Evolutionary conservation across 495 filamentous ascomycete species (phyloP).

Genomic region (Sphaerosporella brunnea): DNA sequence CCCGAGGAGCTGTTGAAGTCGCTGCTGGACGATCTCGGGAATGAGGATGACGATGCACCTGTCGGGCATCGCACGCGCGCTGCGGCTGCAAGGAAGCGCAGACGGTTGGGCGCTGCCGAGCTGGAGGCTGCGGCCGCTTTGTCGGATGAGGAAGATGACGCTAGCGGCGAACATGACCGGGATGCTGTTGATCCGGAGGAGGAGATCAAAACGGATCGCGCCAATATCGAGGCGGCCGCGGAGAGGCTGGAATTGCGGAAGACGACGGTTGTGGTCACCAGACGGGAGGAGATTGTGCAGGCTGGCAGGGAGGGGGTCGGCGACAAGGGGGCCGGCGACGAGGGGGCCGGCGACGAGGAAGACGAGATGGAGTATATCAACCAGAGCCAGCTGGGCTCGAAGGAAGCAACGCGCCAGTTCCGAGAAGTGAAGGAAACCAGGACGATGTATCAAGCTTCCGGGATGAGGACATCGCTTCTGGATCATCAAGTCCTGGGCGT

Average conservation of each 20-base stretch:
- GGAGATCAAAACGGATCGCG: constrained; percentile 11
- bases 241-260: constrained; percentile 6
- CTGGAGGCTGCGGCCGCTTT: no score
- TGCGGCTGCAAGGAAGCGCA: no score
- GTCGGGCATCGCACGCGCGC: no score
- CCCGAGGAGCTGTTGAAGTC: no score
- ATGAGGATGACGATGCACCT: no score
- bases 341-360: not conserved
- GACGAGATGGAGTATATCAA: constrained; percentile 13
- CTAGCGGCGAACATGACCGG: no score
- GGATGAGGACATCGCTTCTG: constrained; percentile 19
- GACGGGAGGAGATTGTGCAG: constrained; percentile 8
- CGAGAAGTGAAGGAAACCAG: constrained; percentile 27
- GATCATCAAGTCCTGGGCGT: constrained; percentile 24
- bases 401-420: constrained; percentile 1
- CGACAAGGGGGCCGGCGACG: not conserved
- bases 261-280: constrained; percentile 4
- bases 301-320: not conserved
- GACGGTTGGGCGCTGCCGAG: no score
- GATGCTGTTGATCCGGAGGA: no score
- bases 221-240: constrained; percentile 10
- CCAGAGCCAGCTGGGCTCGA: constrained; percentile 6
- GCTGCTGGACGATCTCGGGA: no score
- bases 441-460: constrained; percentile 16
- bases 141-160: no score